Base-by-base conservation (phyloP, 78 protist genomes). In the Goniomonas avonlea region DNA sequence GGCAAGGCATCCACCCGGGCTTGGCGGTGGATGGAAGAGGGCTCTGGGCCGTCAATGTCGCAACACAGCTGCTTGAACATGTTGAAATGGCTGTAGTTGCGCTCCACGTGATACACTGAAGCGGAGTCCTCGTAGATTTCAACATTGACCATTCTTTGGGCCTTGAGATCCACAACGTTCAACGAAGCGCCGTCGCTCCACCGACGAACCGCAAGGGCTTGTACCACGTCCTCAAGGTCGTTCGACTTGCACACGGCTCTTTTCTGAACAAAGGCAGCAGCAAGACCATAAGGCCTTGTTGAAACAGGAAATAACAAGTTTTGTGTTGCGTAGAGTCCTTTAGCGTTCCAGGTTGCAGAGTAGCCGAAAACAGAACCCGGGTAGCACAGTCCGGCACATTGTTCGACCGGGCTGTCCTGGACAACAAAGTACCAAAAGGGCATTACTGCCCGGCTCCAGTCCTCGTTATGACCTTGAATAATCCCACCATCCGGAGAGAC, bases 1-100 rank as follows among this genome's bases (percentile, higher is more conserved):
- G 66, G 66, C 39, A 58, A 37, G 2, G 66, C 31, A 17, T 58
- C 66, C 41, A 58, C 66, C 5, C 66, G 66, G 15, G 66, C 66
- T 37, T 58, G 66, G 18, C 66, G 5, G 66, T 58, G 66, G 2
- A 3, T 32, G 2, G 39, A 11, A 21, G 66, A 58, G 38, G 66
- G 38, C 18, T n/a, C 25, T 13, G 66, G 66, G 38, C 9, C 66
- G 66, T 31, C 39, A 17, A 18, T 20, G 27, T 31, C 66, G n/a
- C n/a, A n/a, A n/a, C n/a, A n/a, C 18, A 58, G 66, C 11, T 4
- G 4, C 66, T 58, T 58, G 66, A 11, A 58, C 32, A 3, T 15
- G 66, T 58, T 58, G 38, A 58, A 29, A 17, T 58, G 66, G 25
- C 41, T 32, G 66, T 58, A 58, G 66, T 58, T 58, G 5, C 41